phyloP scores from a whole-genome alignment of 192 early-diverging fungal genomes.

The Rhizoclosmatium sp. region DNA sequence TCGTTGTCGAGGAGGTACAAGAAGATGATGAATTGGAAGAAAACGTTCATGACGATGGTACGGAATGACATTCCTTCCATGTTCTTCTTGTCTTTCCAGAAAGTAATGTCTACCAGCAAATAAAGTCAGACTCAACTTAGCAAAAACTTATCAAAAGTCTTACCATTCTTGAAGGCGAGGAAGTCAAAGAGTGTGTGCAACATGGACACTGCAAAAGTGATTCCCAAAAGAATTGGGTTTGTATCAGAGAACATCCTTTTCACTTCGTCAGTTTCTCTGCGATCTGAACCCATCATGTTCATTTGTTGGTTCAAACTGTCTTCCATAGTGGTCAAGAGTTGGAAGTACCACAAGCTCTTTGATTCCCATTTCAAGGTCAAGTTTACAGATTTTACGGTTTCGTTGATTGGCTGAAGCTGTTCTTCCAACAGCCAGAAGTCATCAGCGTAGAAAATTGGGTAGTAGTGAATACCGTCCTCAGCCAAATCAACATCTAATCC shows the following conservation, averaged over 20 bases:
- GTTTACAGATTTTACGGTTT: slow-evolving; percentile 77
- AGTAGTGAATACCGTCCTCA: slow-evolving; percentile 56
- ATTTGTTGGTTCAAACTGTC: slow-evolving; percentile 68
- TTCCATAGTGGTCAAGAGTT: slow-evolving; percentile 75
- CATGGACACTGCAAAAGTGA: slow-evolving; percentile 80
- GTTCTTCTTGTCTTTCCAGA: slow-evolving; percentile 85
- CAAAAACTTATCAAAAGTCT: slow-evolving; percentile 9
- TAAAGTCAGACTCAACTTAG: slow-evolving; percentile 2
- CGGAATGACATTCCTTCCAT: slow-evolving; percentile 85
- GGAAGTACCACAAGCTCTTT: slow-evolving; percentile 76
- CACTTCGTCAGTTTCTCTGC: slow-evolving; percentile 76
- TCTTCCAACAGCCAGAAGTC: slow-evolving; percentile 84
- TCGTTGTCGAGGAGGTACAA: slow-evolving; percentile 90
- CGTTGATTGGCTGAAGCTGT: slow-evolving; percentile 73
- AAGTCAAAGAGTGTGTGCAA: slow-evolving; percentile 90
- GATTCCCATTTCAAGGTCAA: slow-evolving; percentile 70
- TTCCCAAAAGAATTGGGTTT: slow-evolving; percentile 79
- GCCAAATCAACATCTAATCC: slow-evolving; percentile 46
- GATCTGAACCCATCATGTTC: slow-evolving; percentile 62
- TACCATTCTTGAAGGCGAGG: slow-evolving; percentile 93
- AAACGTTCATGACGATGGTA: slow-evolving; percentile 80
- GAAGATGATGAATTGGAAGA: slow-evolving; percentile 86
- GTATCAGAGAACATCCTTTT: slow-evolving; percentile 93
- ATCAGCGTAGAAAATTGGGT: slow-evolving; percentile 76
- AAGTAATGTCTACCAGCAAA: slow-evolving; percentile 76